These are phyloP conservation scores for Ilyonectria sp. DNA, from an alignment of 2,329 filamentous ascomycete species.

Conservation along the genomic window DNA sequence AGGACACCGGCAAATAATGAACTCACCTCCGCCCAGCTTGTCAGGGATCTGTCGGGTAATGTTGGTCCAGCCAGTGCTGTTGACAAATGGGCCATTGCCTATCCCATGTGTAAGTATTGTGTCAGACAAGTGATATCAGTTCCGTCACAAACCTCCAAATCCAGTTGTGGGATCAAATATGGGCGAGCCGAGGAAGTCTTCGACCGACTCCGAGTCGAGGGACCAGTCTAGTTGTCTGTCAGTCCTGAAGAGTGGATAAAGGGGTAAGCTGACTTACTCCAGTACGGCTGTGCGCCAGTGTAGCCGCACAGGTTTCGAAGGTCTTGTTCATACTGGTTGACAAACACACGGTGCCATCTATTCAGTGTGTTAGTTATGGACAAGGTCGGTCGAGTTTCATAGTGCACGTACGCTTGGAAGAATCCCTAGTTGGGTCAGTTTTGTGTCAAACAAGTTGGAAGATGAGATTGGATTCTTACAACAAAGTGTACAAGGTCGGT, in stretches of 20 bases:
- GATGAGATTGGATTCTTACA: constrained; percentile 30
- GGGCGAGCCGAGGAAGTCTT: constrained; percentile 39
- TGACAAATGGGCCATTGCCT: constrained; percentile 34
- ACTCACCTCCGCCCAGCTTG: constrained; percentile 31
- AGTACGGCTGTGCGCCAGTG: constrained; percentile 42
- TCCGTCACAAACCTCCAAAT: constrained; percentile 46
- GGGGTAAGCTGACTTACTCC: constrained; percentile 21
- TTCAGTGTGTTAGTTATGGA: not conserved
- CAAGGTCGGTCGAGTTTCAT: not conserved
- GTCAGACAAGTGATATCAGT: not conserved
- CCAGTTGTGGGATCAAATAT: constrained; percentile 51
- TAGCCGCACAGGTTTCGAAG: constrained; percentile 41
- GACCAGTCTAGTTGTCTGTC: constrained; percentile 31
- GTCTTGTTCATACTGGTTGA: constrained; percentile 41
- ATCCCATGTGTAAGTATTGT: not conserved
- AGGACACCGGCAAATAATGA: not conserved
- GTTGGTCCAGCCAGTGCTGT: constrained; percentile 33
- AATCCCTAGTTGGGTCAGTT: constrained; percentile 22
- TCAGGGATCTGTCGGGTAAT: constrained; percentile 34
- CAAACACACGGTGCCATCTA: constrained; percentile 36
- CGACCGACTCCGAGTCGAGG: constrained; percentile 29
- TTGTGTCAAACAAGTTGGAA: not conserved
- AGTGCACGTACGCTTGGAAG: constrained; percentile 29
- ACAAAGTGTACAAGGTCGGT: constrained; percentile 45
- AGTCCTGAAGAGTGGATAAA: not conserved